These are phyloP conservation scores for Capniomyces stellatus DNA, from an alignment of 371 early-diverging fungal genomes.

Conservation along the genomic window DNA sequence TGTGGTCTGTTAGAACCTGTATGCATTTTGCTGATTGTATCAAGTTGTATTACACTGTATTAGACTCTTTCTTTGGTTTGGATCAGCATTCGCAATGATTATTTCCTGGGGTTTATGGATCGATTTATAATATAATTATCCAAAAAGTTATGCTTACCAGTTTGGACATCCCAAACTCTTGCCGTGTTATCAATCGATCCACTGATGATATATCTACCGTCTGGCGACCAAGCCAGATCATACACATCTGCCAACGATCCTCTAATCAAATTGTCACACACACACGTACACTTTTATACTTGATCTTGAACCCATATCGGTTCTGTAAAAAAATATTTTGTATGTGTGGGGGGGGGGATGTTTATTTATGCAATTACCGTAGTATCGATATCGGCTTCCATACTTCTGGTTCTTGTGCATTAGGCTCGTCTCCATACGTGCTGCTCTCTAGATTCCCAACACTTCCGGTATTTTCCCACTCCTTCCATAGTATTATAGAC, in stretches of 20 bases:
- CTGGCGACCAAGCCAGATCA: slow-evolving; percentile 90
- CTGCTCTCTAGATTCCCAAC: slow-evolving; percentile 18
- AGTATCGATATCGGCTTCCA: slow-evolving; percentile 36
- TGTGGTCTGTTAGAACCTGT: slow-evolving; percentile 65
- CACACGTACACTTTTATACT: slow-evolving; percentile 5
- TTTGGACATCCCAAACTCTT: slow-evolving; percentile 62
- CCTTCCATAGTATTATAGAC: slow-evolving; percentile 55
- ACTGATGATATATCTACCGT: slow-evolving; percentile 65
- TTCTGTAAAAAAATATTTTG: neutral
- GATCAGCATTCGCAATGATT: no score
- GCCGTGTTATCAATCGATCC: slow-evolving; percentile 86
- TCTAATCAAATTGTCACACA: slow-evolving; percentile 16
- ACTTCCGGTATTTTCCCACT: slow-evolving; percentile 11
- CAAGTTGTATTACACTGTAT: neutral
- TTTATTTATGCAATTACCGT: slow-evolving; percentile 10
- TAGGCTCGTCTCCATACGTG: slow-evolving; percentile 17
- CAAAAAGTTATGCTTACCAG: neutral
- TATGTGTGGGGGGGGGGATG: neutral
- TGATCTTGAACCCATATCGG: no score
- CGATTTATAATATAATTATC: neutral
- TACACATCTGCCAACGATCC: slow-evolving; percentile 66
- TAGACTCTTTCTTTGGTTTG: neutral
- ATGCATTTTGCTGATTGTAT: slow-evolving; percentile 41
- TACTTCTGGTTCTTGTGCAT: slow-evolving; percentile 19
- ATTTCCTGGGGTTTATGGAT: neutral